phyloP scores from a whole-genome alignment of 345 rosid species.

The Boechera divaricarpa region DNA sequence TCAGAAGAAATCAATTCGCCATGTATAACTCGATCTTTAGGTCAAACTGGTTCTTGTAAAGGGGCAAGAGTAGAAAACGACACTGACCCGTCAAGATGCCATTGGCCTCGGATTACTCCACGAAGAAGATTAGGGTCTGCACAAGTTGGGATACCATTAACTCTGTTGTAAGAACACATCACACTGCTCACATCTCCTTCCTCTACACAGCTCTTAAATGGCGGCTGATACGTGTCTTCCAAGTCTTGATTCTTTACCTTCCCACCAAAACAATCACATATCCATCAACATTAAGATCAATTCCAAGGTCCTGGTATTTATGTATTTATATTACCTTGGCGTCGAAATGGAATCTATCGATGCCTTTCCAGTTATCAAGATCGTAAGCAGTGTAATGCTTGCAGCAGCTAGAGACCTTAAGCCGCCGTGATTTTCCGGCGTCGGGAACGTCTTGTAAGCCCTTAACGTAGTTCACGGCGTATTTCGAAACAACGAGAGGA shows the following conservation, averaged over 20 bases:
- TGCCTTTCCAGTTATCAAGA: slow-evolving; percentile 60
- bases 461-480: slow-evolving; percentile 53
- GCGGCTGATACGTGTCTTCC: slow-evolving; percentile 58
- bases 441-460: slow-evolving; percentile 57
- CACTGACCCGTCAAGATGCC: slow-evolving; percentile 60
- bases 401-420: slow-evolving; percentile 60
- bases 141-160: slow-evolving; percentile 63
- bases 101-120: slow-evolving; percentile 48
- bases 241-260: slow-evolving; percentile 60
- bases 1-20: neutral
- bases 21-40: neutral
- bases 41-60: neutral
- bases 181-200: slow-evolving; percentile 53
- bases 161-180: slow-evolving; percentile 61
- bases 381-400: slow-evolving; percentile 68
- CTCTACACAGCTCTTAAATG: slow-evolving; percentile 57
- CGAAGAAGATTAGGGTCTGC: slow-evolving; percentile 56
- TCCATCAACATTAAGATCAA: neutral
- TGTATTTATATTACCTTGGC: slow-evolving; percentile 46
- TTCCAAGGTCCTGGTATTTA: neutral
- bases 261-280: neutral
- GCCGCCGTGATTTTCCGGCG: slow-evolving; percentile 33
- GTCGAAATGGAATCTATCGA: slow-evolving; percentile 50
- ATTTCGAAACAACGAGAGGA: slow-evolving; percentile 51
- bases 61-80: slow-evolving; percentile 20